Conservation (phyloP, 179 eudicot species). For the Drosera spatulata region DNA sequence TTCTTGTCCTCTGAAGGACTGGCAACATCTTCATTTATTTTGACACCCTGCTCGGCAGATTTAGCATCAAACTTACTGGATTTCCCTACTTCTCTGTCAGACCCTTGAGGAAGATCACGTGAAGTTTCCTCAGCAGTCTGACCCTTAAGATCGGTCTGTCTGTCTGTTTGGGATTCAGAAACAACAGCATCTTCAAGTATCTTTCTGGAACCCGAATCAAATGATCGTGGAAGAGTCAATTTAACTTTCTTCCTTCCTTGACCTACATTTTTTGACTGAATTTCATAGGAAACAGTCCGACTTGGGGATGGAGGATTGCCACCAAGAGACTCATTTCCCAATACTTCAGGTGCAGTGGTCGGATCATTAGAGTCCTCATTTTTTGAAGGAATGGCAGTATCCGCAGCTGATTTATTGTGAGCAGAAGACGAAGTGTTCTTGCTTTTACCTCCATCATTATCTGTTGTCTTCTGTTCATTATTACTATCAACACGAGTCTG, state of each 20-base stretch:
- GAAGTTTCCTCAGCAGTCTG: constrained; percentile 23
- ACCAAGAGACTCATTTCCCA: constrained; percentile 25
- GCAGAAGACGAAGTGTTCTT: constrained; percentile 21
- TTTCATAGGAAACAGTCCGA: constrained; percentile 32
- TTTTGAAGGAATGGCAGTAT: constrained; percentile 18
- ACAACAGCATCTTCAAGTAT: constrained; percentile 20
- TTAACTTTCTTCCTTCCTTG: constrained; percentile 13
- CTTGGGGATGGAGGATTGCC: constrained; percentile 36
- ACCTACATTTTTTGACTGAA: constrained; percentile 16
- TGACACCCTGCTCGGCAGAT: constrained; percentile 15
- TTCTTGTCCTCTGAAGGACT: constrained; percentile 30
- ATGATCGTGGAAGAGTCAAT: not conserved
- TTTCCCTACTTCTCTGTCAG: constrained; percentile 22
- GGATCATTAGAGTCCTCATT: constrained; percentile 18
- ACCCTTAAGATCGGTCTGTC: constrained; percentile 23
- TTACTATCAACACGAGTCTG: constrained; percentile 18
- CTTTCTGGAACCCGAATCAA: constrained; percentile 18
- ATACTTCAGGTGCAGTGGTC: constrained; percentile 24
- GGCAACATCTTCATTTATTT: constrained; percentile 18
- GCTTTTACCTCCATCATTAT: constrained; percentile 12
- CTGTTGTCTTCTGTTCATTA: constrained; percentile 14
- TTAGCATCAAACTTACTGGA: constrained; percentile 22
- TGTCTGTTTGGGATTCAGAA: constrained; percentile 17
- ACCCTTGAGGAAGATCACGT: constrained; percentile 17
- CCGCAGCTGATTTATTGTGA: constrained; percentile 17